phyloP scores from a whole-genome alignment of 495 filamentous ascomycete genomes.

The Neurospora sp. region DNA sequence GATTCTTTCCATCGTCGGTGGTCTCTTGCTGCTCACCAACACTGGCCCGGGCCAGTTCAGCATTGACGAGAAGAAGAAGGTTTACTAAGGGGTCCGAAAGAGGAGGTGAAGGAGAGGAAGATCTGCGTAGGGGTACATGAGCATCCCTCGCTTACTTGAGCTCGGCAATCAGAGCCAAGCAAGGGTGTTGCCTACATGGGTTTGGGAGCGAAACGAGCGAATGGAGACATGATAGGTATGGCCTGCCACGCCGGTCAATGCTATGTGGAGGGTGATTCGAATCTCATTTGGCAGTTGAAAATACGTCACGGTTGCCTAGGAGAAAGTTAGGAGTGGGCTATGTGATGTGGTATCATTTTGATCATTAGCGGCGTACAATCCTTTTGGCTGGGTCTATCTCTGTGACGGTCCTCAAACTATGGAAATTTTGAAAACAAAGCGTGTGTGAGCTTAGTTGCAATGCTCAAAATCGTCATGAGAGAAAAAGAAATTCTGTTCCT shows the following conservation, averaged over 20 bases:
- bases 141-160: not conserved
- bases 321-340: not conserved
- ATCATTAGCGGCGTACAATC: not conserved
- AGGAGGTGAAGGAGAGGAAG: not conserved
- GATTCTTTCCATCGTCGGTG: conserved; percentile 95
- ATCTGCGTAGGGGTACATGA: not conserved
- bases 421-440: not conserved
- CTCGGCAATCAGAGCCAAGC: not conserved
- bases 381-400: not conserved
- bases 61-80: conserved; percentile 99
- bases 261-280: not conserved
- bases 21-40: conserved; percentile 90
- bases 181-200: not conserved
- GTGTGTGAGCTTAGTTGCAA: not conserved
- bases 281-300: not conserved
- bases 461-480: not conserved
- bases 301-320: not conserved
- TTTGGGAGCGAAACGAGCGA: not conserved
- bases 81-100: conserved; percentile 53
- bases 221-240: not conserved
- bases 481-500: not conserved
- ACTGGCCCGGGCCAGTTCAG: conserved; percentile 95
- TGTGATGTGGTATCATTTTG: not conserved
- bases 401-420: not conserved
- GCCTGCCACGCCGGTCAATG: not conserved